Evolutionary conservation across 2,329 filamentous ascomycete genomes (phyloP).

Genomic region (Beauveria sp.): DNA sequence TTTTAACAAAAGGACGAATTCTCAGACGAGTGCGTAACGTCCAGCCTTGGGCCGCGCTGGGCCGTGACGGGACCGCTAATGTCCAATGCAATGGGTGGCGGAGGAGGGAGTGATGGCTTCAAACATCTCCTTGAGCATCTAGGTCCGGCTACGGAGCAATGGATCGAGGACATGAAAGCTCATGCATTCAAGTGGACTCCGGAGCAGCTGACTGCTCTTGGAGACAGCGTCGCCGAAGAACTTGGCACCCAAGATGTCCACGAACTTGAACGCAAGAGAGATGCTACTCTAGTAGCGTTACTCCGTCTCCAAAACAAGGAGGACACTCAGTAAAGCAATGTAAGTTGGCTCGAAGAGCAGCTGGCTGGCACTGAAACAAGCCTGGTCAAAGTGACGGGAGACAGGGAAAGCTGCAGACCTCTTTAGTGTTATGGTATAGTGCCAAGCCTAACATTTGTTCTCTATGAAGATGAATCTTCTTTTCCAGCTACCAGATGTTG

Average conservation of each 20-base stretch:
- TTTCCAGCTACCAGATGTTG: background rate
- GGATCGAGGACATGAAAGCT: constrained; percentile 10
- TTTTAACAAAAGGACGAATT: background rate
- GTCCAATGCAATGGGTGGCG: constrained; percentile 14
- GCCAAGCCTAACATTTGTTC: background rate
- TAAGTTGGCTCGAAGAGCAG: background rate
- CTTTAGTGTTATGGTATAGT: background rate
- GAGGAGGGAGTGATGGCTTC: constrained; percentile 16
- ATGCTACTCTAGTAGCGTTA: background rate
- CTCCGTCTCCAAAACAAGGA: background rate
- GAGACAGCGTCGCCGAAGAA: background rate
- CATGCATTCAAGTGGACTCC: background rate
- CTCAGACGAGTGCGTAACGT: constrained; percentile 11
- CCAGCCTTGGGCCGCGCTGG: constrained; percentile 16
- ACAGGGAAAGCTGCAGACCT: background rate
- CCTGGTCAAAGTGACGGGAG: background rate
- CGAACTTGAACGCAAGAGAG: background rate
- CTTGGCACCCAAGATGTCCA: background rate
- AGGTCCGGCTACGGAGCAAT: constrained; percentile 6
- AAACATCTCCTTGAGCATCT: constrained; percentile 15
- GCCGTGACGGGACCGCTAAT: constrained; percentile 15
- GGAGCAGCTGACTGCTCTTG: background rate
- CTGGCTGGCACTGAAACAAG: background rate
- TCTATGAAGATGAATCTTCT: background rate
- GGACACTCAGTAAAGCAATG: background rate